phyloP scores from a whole-genome alignment of 2,329 filamentous ascomycete species.

The Penicillium occitanis region DNA sequence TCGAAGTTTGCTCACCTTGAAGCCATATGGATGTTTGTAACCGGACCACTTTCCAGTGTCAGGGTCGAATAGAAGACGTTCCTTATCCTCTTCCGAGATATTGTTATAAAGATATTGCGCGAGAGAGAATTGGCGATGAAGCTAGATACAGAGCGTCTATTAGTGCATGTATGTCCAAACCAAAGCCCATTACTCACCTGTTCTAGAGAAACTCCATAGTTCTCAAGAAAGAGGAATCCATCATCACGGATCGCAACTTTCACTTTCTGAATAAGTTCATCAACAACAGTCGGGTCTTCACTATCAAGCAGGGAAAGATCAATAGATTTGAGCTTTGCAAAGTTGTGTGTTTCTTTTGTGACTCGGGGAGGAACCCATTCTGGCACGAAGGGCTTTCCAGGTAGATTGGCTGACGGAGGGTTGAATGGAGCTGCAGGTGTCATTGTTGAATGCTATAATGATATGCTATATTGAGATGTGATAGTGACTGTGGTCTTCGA shows the following conservation, averaged over 20 bases:
- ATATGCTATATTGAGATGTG: not conserved
- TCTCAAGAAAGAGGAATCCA: slow-evolving; percentile 51
- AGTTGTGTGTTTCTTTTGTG: slow-evolving; percentile 48
- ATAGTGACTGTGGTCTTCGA: not conserved
- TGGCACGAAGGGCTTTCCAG: slow-evolving; percentile 45
- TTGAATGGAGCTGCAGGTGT: slow-evolving; percentile 40
- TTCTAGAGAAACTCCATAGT: slow-evolving; percentile 53
- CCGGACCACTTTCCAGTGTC: slow-evolving; percentile 52
- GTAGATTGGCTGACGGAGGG: slow-evolving; percentile 40
- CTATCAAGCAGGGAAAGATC: slow-evolving; percentile 49
- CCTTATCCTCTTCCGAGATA: slow-evolving; percentile 52
- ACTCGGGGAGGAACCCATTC: slow-evolving; percentile 48
- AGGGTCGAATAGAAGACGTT: slow-evolving; percentile 50
- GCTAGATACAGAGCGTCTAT: slow-evolving; percentile 21
- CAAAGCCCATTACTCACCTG: slow-evolving; percentile 24
- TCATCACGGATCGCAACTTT: slow-evolving; percentile 48
- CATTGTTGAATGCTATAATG: not conserved
- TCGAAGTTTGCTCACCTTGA: slow-evolving; percentile 37
- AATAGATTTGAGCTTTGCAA: slow-evolving; percentile 46
- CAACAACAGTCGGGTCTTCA: slow-evolving; percentile 44
- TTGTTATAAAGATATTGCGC: slow-evolving; percentile 54
- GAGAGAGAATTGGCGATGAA: slow-evolving; percentile 53
- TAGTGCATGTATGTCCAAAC: not conserved
- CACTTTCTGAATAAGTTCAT: slow-evolving; percentile 45
- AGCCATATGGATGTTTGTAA: slow-evolving; percentile 50